These are phyloP conservation scores for Candida nemodendra DNA, from an alignment of 805 yeast genomes.

Conservation along the genomic window DNA sequence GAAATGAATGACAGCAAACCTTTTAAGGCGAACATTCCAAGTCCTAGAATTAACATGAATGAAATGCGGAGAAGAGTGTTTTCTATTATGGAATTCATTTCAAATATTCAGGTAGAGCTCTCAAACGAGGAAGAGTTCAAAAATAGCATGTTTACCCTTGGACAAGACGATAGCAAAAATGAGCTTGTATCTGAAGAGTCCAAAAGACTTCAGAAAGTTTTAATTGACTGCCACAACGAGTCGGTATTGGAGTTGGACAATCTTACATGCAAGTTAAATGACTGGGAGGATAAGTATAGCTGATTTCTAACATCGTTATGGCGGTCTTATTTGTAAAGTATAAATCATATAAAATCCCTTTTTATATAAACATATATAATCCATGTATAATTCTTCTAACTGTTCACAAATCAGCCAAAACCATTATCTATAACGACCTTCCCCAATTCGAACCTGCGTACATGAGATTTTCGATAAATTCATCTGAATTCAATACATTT, in stretches of 20 bases:
- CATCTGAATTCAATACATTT: constrained; percentile 46
- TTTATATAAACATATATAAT: too few species aligned
- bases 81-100: constrained; percentile 88
- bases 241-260: constrained; percentile 68
- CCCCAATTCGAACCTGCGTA: constrained; percentile 23
- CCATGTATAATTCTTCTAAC: too few species aligned
- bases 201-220: constrained; percentile 32
- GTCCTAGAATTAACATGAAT: constrained; percentile 65
- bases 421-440: constrained; percentile 1
- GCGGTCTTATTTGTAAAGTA: neutral
- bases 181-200: constrained; percentile 25
- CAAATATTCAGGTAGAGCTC: constrained; percentile 81
- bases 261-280: constrained; percentile 64
- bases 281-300: constrained; percentile 79
- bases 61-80: constrained; percentile 88
- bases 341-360: neutral
- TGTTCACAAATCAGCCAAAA: too few species aligned
- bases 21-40: constrained; percentile 81
- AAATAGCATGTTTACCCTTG: constrained; percentile 27
- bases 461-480: constrained; percentile 34
- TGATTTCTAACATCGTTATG: too few species aligned
- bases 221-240: constrained; percentile 53
- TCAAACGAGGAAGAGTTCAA: constrained; percentile 69
- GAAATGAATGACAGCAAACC: constrained; percentile 62
- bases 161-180: constrained; percentile 34